Evolutionary conservation across 495 filamentous ascomycete genomes (phyloP), one percentile per base, ranked within the genome.

Genomic region (Barbatosphaeria neglecta): DNA sequence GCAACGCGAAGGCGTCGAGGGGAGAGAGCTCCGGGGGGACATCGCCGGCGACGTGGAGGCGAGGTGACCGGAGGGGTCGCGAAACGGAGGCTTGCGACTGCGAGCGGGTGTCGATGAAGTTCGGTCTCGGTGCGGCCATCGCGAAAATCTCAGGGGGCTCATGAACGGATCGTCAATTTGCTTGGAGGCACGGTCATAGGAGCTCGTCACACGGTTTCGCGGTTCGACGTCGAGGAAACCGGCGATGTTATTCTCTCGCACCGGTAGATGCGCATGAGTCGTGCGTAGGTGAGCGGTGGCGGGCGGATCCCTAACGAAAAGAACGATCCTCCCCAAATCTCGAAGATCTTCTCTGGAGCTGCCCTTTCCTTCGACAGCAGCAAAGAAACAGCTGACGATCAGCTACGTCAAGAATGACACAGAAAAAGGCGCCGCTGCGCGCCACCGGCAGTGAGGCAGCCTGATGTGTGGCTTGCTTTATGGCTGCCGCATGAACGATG

Each of bases 1-100:
- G 90, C 48, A 86, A 75, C 16, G 87, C 88, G 51, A 98, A 87
- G 33, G 92, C 90, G 72, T 97, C 92, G 40, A 98, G 77, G 15
- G 92, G 92, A 2, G 92, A 97, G 41, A 96, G 77, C 24, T 89
- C 83, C 15, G 92, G 92, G 25, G 92, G 90, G 9, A 88, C 74
- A 54, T 95, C 92, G 41, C 90, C 92, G 42, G 84, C 82, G 44
- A 82, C 72, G 58, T 90, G 86, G 50, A 90, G 68, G 44, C 84
- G 79, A 37, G 85, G 83, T 3, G 84, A 87, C 44, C 72, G 70
- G 6, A 83, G 64, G 10, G 76, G 67, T 31, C 73, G 64, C 22
- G 69, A 67, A 63, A 76, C 60, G 18, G 78, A 76, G 16, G 76
- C 72, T 46, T 80, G 75, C 19, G 82, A 84, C 45, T 73, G 70